Percentiles rank a stretch among this genome's conserved stretches.
Evolutionary conservation across 352 stramenopile genomes (phyloP).

Genomic region (Phytopythium vexans): DNA sequence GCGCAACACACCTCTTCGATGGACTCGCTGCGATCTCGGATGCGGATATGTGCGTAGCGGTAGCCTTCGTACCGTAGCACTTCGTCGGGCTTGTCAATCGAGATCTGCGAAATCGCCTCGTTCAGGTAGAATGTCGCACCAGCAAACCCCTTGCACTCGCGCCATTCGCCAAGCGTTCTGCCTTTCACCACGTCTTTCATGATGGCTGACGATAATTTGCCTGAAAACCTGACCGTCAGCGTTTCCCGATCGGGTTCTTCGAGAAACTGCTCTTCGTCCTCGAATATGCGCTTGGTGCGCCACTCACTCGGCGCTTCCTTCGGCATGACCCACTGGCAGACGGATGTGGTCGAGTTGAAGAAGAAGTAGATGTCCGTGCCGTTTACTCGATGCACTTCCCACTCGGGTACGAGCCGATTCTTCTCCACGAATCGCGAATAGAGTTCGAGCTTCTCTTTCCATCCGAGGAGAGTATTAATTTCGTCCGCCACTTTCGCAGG

Average conservation of each 20-base stretch:
- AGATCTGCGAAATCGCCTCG: slow-evolving; percentile 21
- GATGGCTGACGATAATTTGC: slow-evolving; percentile 18
- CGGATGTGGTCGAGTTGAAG: slow-evolving; percentile 46
- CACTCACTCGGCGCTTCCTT: slow-evolving; percentile 33
- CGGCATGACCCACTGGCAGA: slow-evolving; percentile 54
- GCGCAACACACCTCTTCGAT: slow-evolving; percentile 40
- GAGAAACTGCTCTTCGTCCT: slow-evolving; percentile 36
- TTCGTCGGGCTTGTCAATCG: slow-evolving; percentile 51
- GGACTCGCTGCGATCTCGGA: slow-evolving; percentile 53
- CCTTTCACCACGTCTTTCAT: slow-evolving; percentile 41
- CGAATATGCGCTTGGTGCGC: slow-evolving; percentile 57
- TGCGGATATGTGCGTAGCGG: slow-evolving; percentile 49
- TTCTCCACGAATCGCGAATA: slow-evolving; percentile 50
- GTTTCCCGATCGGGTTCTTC: slow-evolving; percentile 45
- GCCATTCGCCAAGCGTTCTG: slow-evolving; percentile 42
- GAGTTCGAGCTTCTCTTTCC: slow-evolving; percentile 62
- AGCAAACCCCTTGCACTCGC: slow-evolving; percentile 44
- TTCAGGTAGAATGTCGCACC: slow-evolving; percentile 57
- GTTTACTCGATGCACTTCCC: slow-evolving; percentile 62
- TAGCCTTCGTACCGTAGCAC: slow-evolving; percentile 46
- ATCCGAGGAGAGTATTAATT: slow-evolving; percentile 34
- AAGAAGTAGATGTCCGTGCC: slow-evolving; percentile 69
- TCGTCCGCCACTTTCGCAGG: slow-evolving; percentile 33
- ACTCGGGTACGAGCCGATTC: slow-evolving; percentile 39
- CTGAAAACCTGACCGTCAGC: slow-evolving; percentile 48